Base-by-base conservation (phyloP, 2,329 filamentous ascomycete genomes). In the Pseudodiploospora longispora region DNA sequence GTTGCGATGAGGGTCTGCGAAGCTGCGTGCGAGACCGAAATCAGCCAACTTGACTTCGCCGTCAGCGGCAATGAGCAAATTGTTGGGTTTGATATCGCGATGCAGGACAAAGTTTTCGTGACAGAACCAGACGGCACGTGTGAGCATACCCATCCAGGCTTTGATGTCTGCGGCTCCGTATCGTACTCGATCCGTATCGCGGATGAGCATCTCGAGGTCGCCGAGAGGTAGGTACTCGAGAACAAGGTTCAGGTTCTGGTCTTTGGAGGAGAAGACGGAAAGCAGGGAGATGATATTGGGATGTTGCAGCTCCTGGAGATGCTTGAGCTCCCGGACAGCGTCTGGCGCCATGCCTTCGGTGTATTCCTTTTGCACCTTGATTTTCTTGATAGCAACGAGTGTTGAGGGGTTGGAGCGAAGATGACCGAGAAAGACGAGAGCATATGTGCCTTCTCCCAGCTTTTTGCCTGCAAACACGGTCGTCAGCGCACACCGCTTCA, bases 81-180 rank as follows among this genome's bases (percentile, higher is more conserved):
- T 98, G 77, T 97, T 97, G 39, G 91, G 91, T 68, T 98, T 98
- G 72, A 98, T 97, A 71, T 98, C 93, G 55, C 93, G 87, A 67
- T 98, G 93, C 30, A 98, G 75, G 12, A 98, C 80, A 56, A 85
- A 91, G 63, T 93, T 94, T 61, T 90, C 87, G 65, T 98, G 93
- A 65, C 93, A 97, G 72, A 95, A 98, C 83, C 88, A 95, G 29
- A 97, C 81, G 28, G 86, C 93, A 36, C 91, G 82, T 29, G 78
- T 79, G n/a, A 97, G 76, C 93, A 97, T 97, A 51, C 86, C 87
- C 83, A 96, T 95, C 93, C 93, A 98, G 10, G 89, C 85, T 65
- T 98, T 98, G 64, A 97, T 89, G 64, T 98, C 93, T 12, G 87
- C 85, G 8, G 81, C 79, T 49, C 86, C 86, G 64, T 97, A 97